Percentiles rank a stretch among this genome's conserved stretches.
Conservation (phyloP, 345 rosid species). For the Schrenkiella parvula region DNA sequence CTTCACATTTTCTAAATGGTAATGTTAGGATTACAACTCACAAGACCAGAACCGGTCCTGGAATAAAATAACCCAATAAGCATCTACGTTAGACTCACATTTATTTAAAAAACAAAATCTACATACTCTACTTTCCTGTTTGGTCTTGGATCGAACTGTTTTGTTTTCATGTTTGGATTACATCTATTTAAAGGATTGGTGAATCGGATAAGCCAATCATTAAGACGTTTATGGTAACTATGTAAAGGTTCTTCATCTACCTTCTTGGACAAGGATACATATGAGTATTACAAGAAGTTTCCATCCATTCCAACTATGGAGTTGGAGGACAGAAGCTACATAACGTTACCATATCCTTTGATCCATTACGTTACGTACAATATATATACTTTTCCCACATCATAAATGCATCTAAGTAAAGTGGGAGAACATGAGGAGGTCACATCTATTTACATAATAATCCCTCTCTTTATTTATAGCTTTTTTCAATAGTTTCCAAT, state of each 20-base stretch:
- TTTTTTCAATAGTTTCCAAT: constrained; percentile 15
- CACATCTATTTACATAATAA: constrained; percentile 22
- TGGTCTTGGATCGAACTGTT: too few relatives aligned
- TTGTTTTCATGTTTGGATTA: too few relatives aligned
- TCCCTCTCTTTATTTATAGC: neutral
- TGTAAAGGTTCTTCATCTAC: neutral
- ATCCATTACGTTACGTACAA: neutral
- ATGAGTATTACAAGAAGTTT: constrained; percentile 3
- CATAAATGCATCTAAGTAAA: neutral
- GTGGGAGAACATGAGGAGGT: constrained; percentile 1
- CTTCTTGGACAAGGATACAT: neutral
- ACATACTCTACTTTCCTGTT: too few relatives aligned
- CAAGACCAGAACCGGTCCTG: neutral
- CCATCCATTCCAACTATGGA: constrained; percentile 10
- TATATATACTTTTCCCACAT: constrained; percentile 7
- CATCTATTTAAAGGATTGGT: neutral
- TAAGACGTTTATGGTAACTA: neutral
- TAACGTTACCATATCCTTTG: constrained; percentile 1
- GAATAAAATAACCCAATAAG: too few relatives aligned
- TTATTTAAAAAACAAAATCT: too few relatives aligned
- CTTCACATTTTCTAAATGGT: neutral
- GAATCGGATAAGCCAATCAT: neutral
- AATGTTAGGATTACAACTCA: neutral
- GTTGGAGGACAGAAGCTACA: constrained; percentile 2
- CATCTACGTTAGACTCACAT: too few relatives aligned